These are phyloP conservation scores for Ascochyta koolunga DNA, from an alignment of 2,329 filamentous ascomycete genomes.

Conservation along the genomic window DNA sequence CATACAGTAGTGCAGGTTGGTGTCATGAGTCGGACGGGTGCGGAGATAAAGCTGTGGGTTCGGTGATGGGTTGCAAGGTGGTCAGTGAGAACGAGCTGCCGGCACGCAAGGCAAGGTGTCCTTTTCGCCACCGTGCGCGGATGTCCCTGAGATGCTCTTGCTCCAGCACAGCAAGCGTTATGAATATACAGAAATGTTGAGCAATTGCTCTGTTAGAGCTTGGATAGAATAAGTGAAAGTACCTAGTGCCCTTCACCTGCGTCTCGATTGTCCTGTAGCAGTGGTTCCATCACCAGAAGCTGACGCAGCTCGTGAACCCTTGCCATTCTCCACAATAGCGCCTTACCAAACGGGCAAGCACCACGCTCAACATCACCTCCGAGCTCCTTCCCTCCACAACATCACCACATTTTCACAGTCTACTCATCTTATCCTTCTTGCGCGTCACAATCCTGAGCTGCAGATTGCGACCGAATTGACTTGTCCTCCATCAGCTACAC, in stretches of 20 bases:
- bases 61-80: conserved; percentile 18
- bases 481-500: not conserved
- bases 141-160: conserved; percentile 14
- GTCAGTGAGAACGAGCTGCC: conserved; percentile 19
- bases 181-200: not conserved
- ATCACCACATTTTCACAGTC: conserved; percentile 18
- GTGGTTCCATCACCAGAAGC: not conserved
- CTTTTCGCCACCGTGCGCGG: conserved; percentile 27
- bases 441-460: not conserved
- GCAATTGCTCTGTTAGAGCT: not conserved
- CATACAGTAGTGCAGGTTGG: not conserved
- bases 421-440: not conserved
- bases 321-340: conserved; percentile 21
- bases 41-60: conserved; percentile 2
- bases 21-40: conserved; percentile 3
- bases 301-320: conserved; percentile 22
- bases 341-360: conserved; percentile 28
- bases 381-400: conserved; percentile 29
- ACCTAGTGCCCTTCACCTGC: not conserved
- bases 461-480: conserved; percentile 1
- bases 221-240: not conserved
- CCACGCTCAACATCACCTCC: conserved; percentile 32
- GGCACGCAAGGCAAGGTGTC: conserved; percentile 28
- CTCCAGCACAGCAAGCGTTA: conserved; percentile 1
- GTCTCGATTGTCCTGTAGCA: not conserved